Percentiles rank a stretch among this genome's conserved stretches.
Evolutionary conservation across 495 filamentous ascomycete species (phyloP).

Genomic region (Physcia stellaris): DNA sequence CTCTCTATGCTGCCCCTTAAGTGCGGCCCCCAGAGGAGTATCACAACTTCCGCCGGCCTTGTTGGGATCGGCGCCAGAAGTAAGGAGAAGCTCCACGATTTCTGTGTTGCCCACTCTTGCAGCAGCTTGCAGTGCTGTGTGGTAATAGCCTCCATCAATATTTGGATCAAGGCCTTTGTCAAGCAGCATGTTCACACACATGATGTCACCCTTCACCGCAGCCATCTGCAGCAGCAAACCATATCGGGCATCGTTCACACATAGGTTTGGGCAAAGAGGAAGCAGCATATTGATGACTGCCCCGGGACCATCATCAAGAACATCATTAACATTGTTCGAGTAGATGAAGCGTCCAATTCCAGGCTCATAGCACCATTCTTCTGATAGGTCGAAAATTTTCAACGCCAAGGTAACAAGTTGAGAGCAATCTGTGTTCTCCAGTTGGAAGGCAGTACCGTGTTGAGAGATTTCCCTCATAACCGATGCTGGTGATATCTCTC

Average conservation of each 20-base stretch:
- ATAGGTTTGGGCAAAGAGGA: background rate
- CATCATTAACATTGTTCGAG: too few species aligned
- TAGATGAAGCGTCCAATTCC: too few species aligned
- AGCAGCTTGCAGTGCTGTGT: conserved; percentile 6
- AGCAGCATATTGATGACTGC: conserved; percentile 3
- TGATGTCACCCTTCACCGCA: too few species aligned
- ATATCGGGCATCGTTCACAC: conserved; percentile 1
- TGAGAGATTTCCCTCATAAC: too few species aligned
- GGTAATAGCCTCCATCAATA: background rate
- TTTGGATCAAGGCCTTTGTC: background rate
- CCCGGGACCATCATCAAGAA: background rate
- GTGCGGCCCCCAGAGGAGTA: conserved; percentile 1
- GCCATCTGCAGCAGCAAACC: conserved; percentile 4
- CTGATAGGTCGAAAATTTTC: too few species aligned
- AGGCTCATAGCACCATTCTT: too few species aligned
- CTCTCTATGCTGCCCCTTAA: background rate
- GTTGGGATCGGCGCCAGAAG: conserved; percentile 4
- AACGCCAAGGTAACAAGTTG: too few species aligned
- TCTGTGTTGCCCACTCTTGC: background rate
- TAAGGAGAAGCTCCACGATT: conserved; percentile 2
- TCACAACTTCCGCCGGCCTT: background rate
- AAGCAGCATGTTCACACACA: background rate
- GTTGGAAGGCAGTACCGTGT: too few species aligned
- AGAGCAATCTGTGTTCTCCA: too few species aligned
- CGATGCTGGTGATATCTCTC: too few species aligned